Evolutionary conservation across 106 monocot genomes (phyloP).

Genomic region (Dendrobium catenatum): DNA sequence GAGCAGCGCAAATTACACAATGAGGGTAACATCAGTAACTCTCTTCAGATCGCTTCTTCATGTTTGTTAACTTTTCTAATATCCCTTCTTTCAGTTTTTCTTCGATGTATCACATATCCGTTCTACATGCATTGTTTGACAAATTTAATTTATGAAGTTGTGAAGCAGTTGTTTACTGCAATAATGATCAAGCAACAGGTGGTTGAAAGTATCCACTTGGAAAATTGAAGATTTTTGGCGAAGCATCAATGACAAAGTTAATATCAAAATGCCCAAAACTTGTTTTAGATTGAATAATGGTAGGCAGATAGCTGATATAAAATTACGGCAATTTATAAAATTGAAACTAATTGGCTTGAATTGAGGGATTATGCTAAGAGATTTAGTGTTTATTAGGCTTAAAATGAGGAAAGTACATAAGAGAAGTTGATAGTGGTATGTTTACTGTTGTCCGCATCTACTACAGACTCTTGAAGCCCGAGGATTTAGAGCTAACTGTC

Average conservation of each 20-base stretch:
- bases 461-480: not conserved
- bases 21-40: slow-evolving; percentile 35
- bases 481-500: not conserved
- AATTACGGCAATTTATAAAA: not conserved
- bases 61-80: not conserved
- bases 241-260: not conserved
- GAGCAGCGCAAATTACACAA: slow-evolving; percentile 33
- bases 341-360: not conserved
- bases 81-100: not conserved
- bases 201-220: not conserved
- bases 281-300: no score
- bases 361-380: not conserved
- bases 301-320: not conserved
- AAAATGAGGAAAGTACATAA: no score
- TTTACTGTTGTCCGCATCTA: not conserved
- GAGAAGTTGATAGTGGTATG: not conserved
- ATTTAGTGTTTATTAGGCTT: not conserved
- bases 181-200: not conserved
- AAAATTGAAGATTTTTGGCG: not conserved
- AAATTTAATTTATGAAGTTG: not conserved
- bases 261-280: not conserved
- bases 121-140: not conserved
- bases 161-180: not conserved
- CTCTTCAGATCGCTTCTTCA: not conserved
- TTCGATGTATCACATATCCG: not conserved